These are phyloP conservation scores for Acanthamoeba lugdunensis DNA, from an alignment of 208 protist species.

Conservation along the genomic window DNA sequence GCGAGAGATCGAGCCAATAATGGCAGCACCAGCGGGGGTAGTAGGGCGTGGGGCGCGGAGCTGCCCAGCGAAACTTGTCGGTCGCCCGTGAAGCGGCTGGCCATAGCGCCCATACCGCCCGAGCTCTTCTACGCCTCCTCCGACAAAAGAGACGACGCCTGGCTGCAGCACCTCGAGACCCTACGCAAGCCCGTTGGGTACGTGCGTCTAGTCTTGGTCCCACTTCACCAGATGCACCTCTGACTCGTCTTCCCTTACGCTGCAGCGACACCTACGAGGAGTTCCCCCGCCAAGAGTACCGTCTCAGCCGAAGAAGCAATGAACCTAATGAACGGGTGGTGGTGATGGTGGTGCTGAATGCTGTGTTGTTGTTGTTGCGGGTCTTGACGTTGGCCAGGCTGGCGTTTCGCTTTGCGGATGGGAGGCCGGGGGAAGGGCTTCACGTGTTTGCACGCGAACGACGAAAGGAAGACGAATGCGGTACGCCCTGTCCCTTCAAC, in stretches of 20 bases:
- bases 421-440: not conserved
- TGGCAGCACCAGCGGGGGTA: too few relatives aligned
- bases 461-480: conserved; percentile 3
- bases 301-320: too few relatives aligned
- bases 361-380: too few relatives aligned
- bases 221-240: not conserved
- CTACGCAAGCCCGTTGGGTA: not conserved
- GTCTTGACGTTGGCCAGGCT: not conserved
- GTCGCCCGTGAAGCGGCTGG: not conserved
- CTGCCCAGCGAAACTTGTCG: not conserved
- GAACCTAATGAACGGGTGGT: not conserved
- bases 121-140: not conserved
- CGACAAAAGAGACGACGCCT: not conserved
- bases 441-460: conserved; percentile 4
- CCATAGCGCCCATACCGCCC: not conserved
- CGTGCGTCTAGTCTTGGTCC: not conserved
- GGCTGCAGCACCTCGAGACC: not conserved
- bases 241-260: not conserved
- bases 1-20: not conserved
- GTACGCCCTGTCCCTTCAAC: not conserved
- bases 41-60: not conserved
- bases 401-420: not conserved
- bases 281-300: conserved; percentile 19
- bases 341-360: not conserved
- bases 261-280: conserved; percentile 13